A percentile compares a stretch with the other conserved stretches of the same genome.
phyloP scores from a whole-genome alignment of 352 stramenopile species.

The Phytophthora pseudosyringae region DNA sequence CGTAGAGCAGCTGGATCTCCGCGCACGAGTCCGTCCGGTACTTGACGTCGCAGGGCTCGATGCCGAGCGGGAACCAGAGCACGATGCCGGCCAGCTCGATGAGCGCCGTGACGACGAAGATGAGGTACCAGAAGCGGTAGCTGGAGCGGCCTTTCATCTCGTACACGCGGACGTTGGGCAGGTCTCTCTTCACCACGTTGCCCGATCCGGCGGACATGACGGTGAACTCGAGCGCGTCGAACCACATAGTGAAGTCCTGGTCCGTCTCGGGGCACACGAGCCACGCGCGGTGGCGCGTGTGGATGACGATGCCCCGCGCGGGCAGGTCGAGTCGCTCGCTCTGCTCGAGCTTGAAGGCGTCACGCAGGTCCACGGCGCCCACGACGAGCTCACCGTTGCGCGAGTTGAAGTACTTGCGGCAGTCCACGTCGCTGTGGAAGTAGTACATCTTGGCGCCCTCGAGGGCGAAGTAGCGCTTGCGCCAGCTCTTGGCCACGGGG shows the following conservation, averaged over 20 bases:
- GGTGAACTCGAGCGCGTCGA: constrained; percentile 78
- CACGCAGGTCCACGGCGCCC: constrained; percentile 74
- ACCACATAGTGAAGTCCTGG: constrained; percentile 84
- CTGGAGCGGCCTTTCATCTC: constrained; percentile 77
- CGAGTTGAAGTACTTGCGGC: constrained; percentile 87
- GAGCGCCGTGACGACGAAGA: constrained; percentile 72
- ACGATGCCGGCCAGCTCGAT: constrained; percentile 61
- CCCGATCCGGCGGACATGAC: constrained; percentile 74
- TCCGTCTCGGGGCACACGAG: constrained; percentile 84
- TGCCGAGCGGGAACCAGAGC: constrained; percentile 44
- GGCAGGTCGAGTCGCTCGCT: constrained; percentile 78
- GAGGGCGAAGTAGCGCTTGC: constrained; percentile 84
- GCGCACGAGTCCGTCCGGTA: constrained; percentile 56
- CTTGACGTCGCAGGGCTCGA: constrained; percentile 74
- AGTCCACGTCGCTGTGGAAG: constrained; percentile 86
- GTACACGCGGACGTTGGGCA: constrained; percentile 83
- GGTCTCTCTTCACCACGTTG: constrained; percentile 80
- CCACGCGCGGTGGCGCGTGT: constrained; percentile 78
- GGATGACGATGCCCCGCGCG: constrained; percentile 70
- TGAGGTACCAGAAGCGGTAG: constrained; percentile 76
- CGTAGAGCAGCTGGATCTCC: constrained; percentile 60
- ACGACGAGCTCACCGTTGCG: constrained; percentile 79
- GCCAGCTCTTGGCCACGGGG: constrained; percentile 80
- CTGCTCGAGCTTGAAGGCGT: constrained; percentile 83
- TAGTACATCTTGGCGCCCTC: constrained; percentile 89